These are phyloP conservation scores for Santalum album DNA, from an alignment of 164 flowering plant species.

Conservation along the genomic window DNA sequence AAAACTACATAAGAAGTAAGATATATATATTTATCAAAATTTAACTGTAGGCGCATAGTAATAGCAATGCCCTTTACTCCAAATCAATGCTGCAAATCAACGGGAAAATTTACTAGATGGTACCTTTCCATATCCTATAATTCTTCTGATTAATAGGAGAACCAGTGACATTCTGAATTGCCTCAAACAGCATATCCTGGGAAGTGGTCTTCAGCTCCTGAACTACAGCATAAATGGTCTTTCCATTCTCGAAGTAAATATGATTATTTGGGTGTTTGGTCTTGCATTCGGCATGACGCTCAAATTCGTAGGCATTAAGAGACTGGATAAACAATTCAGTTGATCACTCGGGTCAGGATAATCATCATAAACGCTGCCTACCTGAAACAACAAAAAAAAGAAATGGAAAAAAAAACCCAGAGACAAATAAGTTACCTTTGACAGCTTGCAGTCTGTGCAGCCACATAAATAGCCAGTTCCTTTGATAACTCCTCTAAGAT, in stretches of 20 bases:
- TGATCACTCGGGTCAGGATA: not conserved
- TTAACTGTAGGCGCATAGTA: too few species aligned
- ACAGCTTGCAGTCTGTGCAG: constrained; percentile 32
- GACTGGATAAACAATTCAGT: constrained; percentile 22
- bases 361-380: not conserved
- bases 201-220: constrained; percentile 59
- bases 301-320: constrained; percentile 57
- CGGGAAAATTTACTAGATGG: not conserved
- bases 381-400: too few species aligned
- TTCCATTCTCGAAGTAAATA: constrained; percentile 67
- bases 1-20: too few species aligned
- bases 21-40: too few species aligned
- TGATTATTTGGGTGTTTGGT: constrained; percentile 63
- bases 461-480: constrained; percentile 52
- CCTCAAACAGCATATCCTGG: constrained; percentile 43
- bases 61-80: too few species aligned
- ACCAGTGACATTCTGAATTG: constrained; percentile 41
- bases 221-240: constrained; percentile 54
- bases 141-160: constrained; percentile 45
- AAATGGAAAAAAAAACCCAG: too few species aligned
- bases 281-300: constrained; percentile 60
- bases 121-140: constrained; percentile 57
- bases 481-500: constrained; percentile 35
- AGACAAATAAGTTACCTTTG: constrained; percentile 27
- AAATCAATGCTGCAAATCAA: too few species aligned